Conservation (phyloP, 2,329 filamentous ascomycete species). For the Pseudogymnoascus sp. region DNA sequence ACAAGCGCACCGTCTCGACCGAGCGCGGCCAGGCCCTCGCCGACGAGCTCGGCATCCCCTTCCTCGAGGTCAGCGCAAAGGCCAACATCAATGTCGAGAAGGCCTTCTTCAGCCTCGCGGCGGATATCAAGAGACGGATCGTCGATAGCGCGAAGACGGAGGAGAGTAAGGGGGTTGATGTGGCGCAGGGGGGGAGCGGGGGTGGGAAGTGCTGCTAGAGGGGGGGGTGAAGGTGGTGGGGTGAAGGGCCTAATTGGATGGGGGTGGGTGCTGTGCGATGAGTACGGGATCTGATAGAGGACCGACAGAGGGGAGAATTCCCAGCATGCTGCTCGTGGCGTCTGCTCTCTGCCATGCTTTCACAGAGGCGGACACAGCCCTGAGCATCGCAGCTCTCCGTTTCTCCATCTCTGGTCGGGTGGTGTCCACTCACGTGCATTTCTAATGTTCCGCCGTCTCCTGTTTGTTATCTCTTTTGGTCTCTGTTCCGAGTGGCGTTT, state of each 20-base stretch:
- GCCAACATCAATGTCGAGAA: constrained; percentile 99
- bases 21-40: constrained; percentile 90
- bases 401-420: not conserved
- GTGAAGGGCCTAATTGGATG: not conserved
- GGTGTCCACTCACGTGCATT: constrained; percentile 1
- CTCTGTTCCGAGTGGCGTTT: not conserved
- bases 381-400: not conserved
- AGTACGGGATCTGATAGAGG: not conserved
- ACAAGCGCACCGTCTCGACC: constrained; percentile 90
- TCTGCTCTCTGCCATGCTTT: not conserved
- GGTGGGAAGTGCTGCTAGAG: constrained; percentile 72
- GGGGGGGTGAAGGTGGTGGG: not conserved
- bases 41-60: constrained; percentile 92
- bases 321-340: not conserved
- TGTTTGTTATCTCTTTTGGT: not conserved
- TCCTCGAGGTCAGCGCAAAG: constrained; percentile 97
- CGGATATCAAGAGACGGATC: constrained; percentile 96
- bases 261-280: not conserved
- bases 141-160: constrained; percentile 85
- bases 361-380: not conserved
- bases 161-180: constrained; percentile 56
- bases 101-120: constrained; percentile 90
- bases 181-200: constrained; percentile 51
- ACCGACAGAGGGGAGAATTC: not conserved
- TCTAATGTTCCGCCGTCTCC: constrained; percentile 5